Percentiles rank a stretch among this genome's conserved stretches.
These are phyloP conservation scores for Globisporangium apiculatum DNA, from an alignment of 352 stramenopile genomes.

Conservation along the genomic window DNA sequence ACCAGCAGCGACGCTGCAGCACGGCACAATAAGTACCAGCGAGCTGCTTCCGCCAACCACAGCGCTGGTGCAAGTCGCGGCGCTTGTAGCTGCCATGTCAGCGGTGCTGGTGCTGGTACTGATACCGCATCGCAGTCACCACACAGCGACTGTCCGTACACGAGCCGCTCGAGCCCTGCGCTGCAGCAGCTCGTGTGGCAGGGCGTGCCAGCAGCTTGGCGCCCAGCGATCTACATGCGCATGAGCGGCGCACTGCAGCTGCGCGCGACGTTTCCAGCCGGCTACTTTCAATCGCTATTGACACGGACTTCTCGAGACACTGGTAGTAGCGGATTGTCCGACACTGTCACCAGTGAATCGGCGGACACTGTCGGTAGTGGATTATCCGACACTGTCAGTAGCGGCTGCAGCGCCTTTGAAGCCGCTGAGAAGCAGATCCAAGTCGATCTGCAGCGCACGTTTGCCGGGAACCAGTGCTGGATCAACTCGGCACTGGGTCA, in stretches of 20 bases:
- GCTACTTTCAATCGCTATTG: constrained; percentile 32
- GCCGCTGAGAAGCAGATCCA: constrained; percentile 43
- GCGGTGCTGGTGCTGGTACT: too few species aligned
- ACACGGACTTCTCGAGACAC: constrained; percentile 5
- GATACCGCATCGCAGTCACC: background rate
- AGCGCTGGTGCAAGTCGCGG: background rate
- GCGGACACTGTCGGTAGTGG: too few species aligned
- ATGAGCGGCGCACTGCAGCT: constrained; percentile 32
- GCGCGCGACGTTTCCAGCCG: constrained; percentile 10
- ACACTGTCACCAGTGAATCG: background rate
- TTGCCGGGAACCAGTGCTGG: constrained; percentile 60
- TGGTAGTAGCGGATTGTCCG: background rate
- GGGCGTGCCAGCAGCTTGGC: constrained; percentile 37
- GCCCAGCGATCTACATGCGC: constrained; percentile 33
- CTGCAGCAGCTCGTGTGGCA: constrained; percentile 36
- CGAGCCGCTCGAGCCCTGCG: background rate
- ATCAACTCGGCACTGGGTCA: constrained; percentile 42
- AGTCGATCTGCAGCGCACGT: constrained; percentile 63
- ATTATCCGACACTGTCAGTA: background rate
- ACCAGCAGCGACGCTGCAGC: background rate
- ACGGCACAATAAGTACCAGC: background rate
- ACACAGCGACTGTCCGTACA: constrained; percentile 6
- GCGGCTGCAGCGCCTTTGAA: constrained; percentile 18
- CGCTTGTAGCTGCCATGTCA: background rate
- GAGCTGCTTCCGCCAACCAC: background rate